Conservation (phyloP, 495 filamentous ascomycete genomes). For the Penicillium pulvis region DNA sequence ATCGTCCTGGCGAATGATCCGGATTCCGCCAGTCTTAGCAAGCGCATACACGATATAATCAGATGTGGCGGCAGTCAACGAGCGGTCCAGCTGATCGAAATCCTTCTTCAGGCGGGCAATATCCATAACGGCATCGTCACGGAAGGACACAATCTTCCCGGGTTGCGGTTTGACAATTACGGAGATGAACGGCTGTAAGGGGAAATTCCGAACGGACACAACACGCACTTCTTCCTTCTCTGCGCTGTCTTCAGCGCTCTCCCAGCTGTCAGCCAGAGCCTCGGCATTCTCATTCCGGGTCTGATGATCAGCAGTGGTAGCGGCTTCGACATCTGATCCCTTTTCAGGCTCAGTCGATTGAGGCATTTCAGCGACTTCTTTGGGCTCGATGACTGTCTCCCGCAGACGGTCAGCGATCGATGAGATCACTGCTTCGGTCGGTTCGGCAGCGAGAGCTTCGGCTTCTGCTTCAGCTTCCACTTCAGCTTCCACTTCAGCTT, state of each 20-base stretch:
- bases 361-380: conserved; percentile 29
- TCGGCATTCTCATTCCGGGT: conserved; percentile 35
- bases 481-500: neutral
- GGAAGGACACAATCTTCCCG: conserved; percentile 53
- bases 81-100: conserved; percentile 95
- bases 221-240: conserved; percentile 66
- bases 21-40: conserved; percentile 85
- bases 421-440: conserved; percentile 35
- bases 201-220: conserved; percentile 89
- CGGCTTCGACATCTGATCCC: conserved; percentile 50
- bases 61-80: conserved; percentile 84
- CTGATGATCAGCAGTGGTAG: neutral
- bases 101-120: conserved; percentile 95
- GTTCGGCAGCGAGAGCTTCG: conserved; percentile 31
- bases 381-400: conserved; percentile 31
- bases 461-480: conserved; percentile 23
- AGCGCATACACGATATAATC: conserved; percentile 92
- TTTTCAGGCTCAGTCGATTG: conserved; percentile 31
- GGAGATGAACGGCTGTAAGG: conserved; percentile 90
- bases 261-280: conserved; percentile 66
- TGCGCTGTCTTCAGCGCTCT: conserved; percentile 75
- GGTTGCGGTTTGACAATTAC: conserved; percentile 55
- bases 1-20: conserved; percentile 91
- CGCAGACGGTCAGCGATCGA: conserved; percentile 39
- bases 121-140: conserved; percentile 74